These are phyloP conservation scores for Tolypocladium tropicale DNA, from an alignment of 2,329 filamentous ascomycete species.

Conservation along the genomic window DNA sequence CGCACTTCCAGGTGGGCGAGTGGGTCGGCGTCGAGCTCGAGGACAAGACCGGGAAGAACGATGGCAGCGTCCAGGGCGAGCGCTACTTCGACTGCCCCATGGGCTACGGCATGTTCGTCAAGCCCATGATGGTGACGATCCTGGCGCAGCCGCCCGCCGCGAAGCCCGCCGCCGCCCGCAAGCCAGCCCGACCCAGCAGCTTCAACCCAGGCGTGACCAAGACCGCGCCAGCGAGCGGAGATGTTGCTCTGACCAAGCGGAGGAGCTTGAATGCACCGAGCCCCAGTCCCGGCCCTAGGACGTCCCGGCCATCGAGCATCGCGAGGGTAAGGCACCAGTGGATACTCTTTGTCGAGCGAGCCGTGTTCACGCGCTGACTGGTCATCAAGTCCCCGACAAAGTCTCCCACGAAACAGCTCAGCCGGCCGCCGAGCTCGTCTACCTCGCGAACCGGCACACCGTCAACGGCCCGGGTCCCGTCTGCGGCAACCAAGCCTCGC, in stretches of 20 bases:
- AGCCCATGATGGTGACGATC: conserved; percentile 56
- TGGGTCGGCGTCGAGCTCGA: conserved; percentile 89
- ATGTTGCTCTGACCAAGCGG: conserved; percentile 47
- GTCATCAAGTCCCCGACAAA: conserved; percentile 58
- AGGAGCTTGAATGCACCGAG: conserved; percentile 63
- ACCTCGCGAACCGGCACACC: conserved; percentile 57
- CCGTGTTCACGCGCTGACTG: not conserved
- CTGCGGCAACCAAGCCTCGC: conserved; percentile 39
- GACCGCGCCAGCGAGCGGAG: conserved; percentile 29
- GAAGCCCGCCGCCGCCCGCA: conserved; percentile 27
- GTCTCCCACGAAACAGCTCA: conserved; percentile 67
- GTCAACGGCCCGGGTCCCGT: conserved; percentile 39
- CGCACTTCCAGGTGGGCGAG: conserved; percentile 69
- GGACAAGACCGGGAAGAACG: conserved; percentile 78
- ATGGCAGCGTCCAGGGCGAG: conserved; percentile 80
- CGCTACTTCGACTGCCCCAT: conserved; percentile 79
- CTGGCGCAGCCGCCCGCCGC: conserved; percentile 36
- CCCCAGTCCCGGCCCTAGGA: conserved; percentile 57
- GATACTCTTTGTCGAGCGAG: not conserved
- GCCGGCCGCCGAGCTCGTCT: conserved; percentile 43
- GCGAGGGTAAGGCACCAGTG: conserved; percentile 35
- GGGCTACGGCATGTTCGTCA: conserved; percentile 75
- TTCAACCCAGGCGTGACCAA: conserved; percentile 29
- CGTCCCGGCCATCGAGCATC: conserved; percentile 44
- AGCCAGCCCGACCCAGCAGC: conserved; percentile 38